These are phyloP conservation scores for Blastocystis sp. DNA, from an alignment of 352 stramenopile genomes.

Conservation along the genomic window DNA sequence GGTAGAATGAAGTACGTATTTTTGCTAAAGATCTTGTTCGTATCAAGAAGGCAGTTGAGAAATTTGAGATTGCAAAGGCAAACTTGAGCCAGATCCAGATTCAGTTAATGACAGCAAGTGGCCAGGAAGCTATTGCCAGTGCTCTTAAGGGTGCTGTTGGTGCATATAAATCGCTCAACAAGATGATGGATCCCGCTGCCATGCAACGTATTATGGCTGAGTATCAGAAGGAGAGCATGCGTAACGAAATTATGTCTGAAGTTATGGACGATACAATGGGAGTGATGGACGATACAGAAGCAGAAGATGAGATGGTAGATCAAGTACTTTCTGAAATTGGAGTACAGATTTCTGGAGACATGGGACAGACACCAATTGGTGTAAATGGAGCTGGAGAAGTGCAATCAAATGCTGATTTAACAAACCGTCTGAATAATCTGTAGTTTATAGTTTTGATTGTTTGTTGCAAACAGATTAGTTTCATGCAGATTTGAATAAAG, in stretches of 20 bases:
- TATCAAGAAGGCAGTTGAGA: slow-evolving; percentile 34
- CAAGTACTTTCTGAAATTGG: slow-evolving; percentile 28
- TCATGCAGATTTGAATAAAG: too few relatives aligned
- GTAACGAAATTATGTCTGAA: slow-evolving; percentile 37
- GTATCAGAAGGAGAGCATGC: slow-evolving; percentile 24
- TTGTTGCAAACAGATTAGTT: slow-evolving; percentile 47
- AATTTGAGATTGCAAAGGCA: slow-evolving; percentile 46
- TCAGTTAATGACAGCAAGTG: slow-evolving; percentile 50
- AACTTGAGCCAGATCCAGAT: slow-evolving; percentile 30
- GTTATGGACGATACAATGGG: slow-evolving; percentile 7
- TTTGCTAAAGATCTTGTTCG: slow-evolving; percentile 42
- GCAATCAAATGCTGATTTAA: neutral
- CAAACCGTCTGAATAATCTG: slow-evolving; percentile 43
- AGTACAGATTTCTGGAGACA: neutral
- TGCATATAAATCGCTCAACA: slow-evolving; percentile 2
- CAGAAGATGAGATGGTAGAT: slow-evolving; percentile 15
- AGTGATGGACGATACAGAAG: neutral
- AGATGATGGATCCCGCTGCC: slow-evolving; percentile 20
- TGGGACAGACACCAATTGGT: neutral
- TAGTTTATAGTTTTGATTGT: slow-evolving; percentile 15
- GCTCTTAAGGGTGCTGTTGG: slow-evolving; percentile 20
- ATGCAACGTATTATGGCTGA: slow-evolving; percentile 43
- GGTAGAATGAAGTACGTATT: slow-evolving; percentile 2
- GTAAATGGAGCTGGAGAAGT: neutral
- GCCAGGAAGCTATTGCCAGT: slow-evolving; percentile 22